phyloP scores from a whole-genome alignment of 345 rosid species.

The Luvunga scandens region DNA sequence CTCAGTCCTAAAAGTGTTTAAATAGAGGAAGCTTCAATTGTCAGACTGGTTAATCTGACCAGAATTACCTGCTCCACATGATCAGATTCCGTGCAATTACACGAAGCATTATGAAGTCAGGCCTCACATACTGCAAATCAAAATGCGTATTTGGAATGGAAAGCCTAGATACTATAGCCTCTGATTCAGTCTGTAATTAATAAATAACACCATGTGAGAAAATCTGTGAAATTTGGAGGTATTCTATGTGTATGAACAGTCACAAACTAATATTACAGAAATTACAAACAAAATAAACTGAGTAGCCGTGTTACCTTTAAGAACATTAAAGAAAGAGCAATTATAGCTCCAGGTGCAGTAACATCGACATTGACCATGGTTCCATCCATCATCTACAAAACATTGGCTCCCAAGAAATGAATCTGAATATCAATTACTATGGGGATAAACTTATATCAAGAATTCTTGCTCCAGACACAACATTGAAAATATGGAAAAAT shows the following conservation, averaged over 20 bases:
- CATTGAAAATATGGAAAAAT: slow-evolving; percentile 2
- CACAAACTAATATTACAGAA: slow-evolving; percentile 6
- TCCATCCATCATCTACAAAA: slow-evolving; percentile 77
- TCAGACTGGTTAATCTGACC: slow-evolving; percentile 1
- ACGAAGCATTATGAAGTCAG: slow-evolving; percentile 98
- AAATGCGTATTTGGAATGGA: slow-evolving; percentile 79
- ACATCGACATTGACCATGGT: slow-evolving; percentile 78
- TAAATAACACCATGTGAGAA: slow-evolving; percentile 17
- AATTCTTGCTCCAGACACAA: not conserved
- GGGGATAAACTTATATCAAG: not conserved
- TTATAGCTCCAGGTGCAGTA: slow-evolving; percentile 93
- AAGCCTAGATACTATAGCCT: slow-evolving; percentile 68
- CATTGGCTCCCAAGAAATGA: slow-evolving; percentile 4
- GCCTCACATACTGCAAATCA: slow-evolving; percentile 87
- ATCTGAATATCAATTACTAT: slow-evolving; percentile 5
- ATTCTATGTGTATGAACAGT: not conserved
- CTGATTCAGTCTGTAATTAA: slow-evolving; percentile 78
- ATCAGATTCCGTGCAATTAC: slow-evolving; percentile 92
- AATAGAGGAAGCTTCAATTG: slow-evolving; percentile 16
- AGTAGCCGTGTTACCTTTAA: slow-evolving; percentile 54
- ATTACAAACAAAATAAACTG: slow-evolving; percentile 9
- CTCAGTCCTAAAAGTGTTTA: slow-evolving; percentile 16
- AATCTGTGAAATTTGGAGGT: not conserved
- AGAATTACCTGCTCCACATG: slow-evolving; percentile 87
- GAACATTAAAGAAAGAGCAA: slow-evolving; percentile 91